Evolutionary conservation across 768 basidiomycete genomes (phyloP), one percentile per base, ranked within the genome.

Genomic region (Psilocybe cubensis): DNA sequence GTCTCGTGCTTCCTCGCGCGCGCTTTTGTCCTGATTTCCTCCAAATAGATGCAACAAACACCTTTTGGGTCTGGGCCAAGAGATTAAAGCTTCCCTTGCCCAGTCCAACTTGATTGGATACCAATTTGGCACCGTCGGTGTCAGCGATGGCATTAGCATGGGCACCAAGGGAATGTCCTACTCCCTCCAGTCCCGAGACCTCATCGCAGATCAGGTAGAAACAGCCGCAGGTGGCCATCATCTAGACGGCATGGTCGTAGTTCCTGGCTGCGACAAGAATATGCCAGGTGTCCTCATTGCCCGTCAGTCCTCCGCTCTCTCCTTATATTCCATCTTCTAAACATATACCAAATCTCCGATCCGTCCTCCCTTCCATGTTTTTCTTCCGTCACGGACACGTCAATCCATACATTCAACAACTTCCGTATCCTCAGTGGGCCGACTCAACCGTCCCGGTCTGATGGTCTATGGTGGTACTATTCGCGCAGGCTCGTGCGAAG

Each of bases 241-340:
- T 86, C 84, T 99, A 12, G 97, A 98, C 67, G 97, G 94, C 38
- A 92, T 97, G 91, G 94, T 98, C 35, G 94, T 94, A 57, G 81
- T 99, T 52, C 97, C 97, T 20, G 97, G 96, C 38, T 98, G 94
- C 70, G 96, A 99, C 79, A 99, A 99, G 78, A 99, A 99, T 76
- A 98, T 99, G 96, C 97, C 97, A n/a, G 97, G 97, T 59, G 96
- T 97, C 33, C 79, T 98, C 65, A 99, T 99, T 84, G 97, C 94
- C 46, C 85, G 92, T 94, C 66, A 76, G 91, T 85, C 48, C 20
- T 49, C 63, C 56, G 25, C 33, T 24, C 47, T 51, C 49, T 14
- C 48, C 57, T 38, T 61, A 57, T 61, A 65, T 56, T 61, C 58
- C 62, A 50, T 24, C 41, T 46, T 52, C 59, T 60, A 63, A 62